Base-by-base conservation (phyloP, 140 eudicot species). In the Senecio squalidus region DNA sequence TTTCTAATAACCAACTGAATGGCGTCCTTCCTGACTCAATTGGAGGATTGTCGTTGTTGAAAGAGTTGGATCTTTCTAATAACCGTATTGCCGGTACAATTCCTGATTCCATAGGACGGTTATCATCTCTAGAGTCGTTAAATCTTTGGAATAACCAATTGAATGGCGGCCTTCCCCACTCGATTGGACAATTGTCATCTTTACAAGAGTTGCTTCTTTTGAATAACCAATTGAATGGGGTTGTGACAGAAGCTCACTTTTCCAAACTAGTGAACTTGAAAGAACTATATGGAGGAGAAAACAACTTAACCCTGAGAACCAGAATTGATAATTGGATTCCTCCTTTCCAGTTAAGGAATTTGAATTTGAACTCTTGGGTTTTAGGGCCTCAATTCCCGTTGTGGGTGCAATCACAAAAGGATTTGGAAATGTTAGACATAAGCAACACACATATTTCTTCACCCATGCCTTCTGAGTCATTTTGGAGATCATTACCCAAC, bases 191-290 rank as follows among this genome's bases (percentile, higher is more conserved):
- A n/a, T n/a, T n/a, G n/a, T n/a, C n/a, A n/a, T n/a, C n/a, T 47
- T 4, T 65, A 20, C 45, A 53, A 11, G 1, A 1, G 18, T 44
- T 65, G 33, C 7, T 3, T 5, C 2, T 53, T 22, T 17, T 33
- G 2, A 1, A 31, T 9, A 65, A 57, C 39, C 36, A 9, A 36
- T 73, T n/a, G n/a, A n/a, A n/a, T n/a, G n/a, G n/a, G n/a, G n/a
- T n/a, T n/a, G n/a, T n/a, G n/a, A n/a, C n/a, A 6, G 74, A 68
- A 60, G 21, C 10, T 34, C 80, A 69, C 46, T 69, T 78, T 55
- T 50, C 46, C 22, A 69, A 69, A 20, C 62, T 77, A 18, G 33
- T 60, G 5, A 34, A 33, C 1, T 49, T 78, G 30, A 43, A 27
- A 9, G 0, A 34, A 9, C 43, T 66, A 0, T 1, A 1, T 18